A percentile compares a stretch with the other conserved stretches of the same genome.
These are phyloP conservation scores for Aspergillus pseudonomiae DNA, from an alignment of 2,329 filamentous ascomycete genomes.

Conservation along the genomic window DNA sequence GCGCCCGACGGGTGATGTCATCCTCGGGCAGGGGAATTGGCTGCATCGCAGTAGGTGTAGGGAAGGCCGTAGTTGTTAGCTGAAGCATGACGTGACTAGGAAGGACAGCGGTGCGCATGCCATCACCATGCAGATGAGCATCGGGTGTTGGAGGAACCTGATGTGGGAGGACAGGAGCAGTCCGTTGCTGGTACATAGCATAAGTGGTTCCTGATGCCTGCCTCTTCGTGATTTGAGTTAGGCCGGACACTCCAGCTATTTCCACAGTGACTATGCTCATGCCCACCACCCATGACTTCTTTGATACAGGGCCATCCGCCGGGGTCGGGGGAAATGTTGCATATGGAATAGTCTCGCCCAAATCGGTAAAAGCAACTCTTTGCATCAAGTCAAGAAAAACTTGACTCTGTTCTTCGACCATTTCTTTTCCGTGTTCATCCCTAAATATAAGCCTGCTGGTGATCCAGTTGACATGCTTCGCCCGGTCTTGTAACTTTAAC, in stretches of 20 bases:
- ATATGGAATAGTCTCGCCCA: constrained; percentile 65
- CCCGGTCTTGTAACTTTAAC: constrained; percentile 79
- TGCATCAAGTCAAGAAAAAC: constrained; percentile 96
- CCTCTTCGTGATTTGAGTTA: constrained; percentile 54
- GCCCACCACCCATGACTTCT: constrained; percentile 55
- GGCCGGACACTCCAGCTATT: constrained; percentile 50
- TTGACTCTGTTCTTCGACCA: constrained; percentile 86
- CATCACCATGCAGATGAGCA: constrained; percentile 42
- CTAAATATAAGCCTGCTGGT: constrained; percentile 78
- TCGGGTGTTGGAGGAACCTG: constrained; percentile 46
- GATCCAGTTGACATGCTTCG: constrained; percentile 86
- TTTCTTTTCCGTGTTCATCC: constrained; percentile 73
- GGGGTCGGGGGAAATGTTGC: constrained; percentile 45
- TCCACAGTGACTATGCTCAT: constrained; percentile 56
- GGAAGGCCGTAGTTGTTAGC: constrained; percentile 47
- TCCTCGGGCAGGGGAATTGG: constrained; percentile 77
- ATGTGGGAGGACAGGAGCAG: constrained; percentile 49
- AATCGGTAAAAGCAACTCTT: constrained; percentile 80
- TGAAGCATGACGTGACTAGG: constrained; percentile 52
- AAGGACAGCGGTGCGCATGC: constrained; percentile 45
- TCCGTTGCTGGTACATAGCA: constrained; percentile 51
- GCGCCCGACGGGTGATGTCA: constrained; percentile 71
- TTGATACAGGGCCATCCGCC: constrained; percentile 45
- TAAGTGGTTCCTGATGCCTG: constrained; percentile 56
- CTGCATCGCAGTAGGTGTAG: constrained; percentile 56